Percentiles rank a stretch among this genome's conserved stretches.
phyloP scores from a whole-genome alignment of 176 grass and related monocot species.

The Phoenix dactylifera region DNA sequence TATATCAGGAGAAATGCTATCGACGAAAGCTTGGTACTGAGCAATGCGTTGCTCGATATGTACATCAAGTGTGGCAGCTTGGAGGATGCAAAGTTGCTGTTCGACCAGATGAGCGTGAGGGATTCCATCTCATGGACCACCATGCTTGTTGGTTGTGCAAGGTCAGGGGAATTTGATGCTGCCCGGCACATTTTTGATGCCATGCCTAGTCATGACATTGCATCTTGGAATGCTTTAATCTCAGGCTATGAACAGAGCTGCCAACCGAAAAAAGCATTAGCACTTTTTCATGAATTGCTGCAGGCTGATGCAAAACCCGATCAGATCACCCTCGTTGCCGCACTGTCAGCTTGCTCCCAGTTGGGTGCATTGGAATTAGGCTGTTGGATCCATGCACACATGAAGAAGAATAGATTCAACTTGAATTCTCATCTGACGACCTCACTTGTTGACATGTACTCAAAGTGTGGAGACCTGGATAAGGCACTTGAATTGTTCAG shows the following conservation, averaged over 20 bases:
- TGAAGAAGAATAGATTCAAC: slow-evolving; percentile 13
- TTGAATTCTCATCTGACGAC: slow-evolving; percentile 34
- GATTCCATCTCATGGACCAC: slow-evolving; percentile 23
- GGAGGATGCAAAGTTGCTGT: slow-evolving; percentile 10
- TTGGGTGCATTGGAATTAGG: slow-evolving; percentile 18
- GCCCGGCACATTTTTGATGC: slow-evolving; percentile 33
- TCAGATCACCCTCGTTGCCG: slow-evolving; percentile 21
- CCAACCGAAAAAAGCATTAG: slow-evolving; percentile 27
- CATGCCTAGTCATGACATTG: slow-evolving; percentile 37
- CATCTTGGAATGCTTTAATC: slow-evolving; percentile 49
- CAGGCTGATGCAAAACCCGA: slow-evolving; percentile 32
- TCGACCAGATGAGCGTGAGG: not conserved
- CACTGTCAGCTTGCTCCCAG: slow-evolving; percentile 37
- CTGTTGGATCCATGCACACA: slow-evolving; percentile 32
- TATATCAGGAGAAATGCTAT: slow-evolving; percentile 4
- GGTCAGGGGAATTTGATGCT: slow-evolving; percentile 17
- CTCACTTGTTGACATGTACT: slow-evolving; percentile 43
- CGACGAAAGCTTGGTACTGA: not conserved
- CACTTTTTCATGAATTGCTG: slow-evolving; percentile 40
- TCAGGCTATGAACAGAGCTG: slow-evolving; percentile 30
- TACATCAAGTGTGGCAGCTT: slow-evolving; percentile 22
- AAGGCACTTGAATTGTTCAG: slow-evolving; percentile 43
- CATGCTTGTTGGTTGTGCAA: slow-evolving; percentile 8
- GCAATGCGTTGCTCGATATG: slow-evolving; percentile 19
- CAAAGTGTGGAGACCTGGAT: slow-evolving; percentile 41